phyloP scores from a whole-genome alignment of 768 basidiomycete genomes.

The Xanthoconium stramineum region DNA sequence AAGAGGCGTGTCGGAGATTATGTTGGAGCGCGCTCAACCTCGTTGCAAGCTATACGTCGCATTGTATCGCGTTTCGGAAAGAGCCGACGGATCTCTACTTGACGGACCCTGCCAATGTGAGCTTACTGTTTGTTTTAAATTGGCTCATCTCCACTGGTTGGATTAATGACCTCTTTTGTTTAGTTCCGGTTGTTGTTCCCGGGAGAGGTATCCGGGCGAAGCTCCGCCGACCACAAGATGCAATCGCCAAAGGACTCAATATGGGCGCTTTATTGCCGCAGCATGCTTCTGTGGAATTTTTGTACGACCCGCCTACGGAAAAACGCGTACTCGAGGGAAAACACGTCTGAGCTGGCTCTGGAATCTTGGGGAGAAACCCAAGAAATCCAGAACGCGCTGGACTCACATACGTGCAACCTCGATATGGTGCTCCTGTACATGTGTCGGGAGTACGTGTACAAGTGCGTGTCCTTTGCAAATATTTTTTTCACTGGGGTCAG shows the following conservation, averaged over 20 bases:
- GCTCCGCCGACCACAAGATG: constrained; percentile 38
- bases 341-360: constrained; percentile 56
- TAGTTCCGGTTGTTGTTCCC: constrained; percentile 60
- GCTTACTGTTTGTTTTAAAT: constrained; percentile 23
- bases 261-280: constrained; percentile 80
- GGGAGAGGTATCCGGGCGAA: constrained; percentile 61
- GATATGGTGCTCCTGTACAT: constrained; percentile 67
- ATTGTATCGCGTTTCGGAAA: constrained; percentile 63
- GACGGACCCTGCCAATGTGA: constrained; percentile 64
- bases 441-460: constrained; percentile 69
- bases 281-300: constrained; percentile 79
- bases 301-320: constrained; percentile 50
- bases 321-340: constrained; percentile 41
- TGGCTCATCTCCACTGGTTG: constrained; percentile 10
- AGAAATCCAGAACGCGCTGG: constrained; percentile 62
- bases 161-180: constrained; percentile 8
- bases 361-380: constrained; percentile 67
- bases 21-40: constrained; percentile 75
- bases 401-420: constrained; percentile 66
- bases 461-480: constrained; percentile 43
- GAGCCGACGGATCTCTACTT: constrained; percentile 56
- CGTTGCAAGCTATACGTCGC: constrained; percentile 63
- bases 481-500: constrained; percentile 4
- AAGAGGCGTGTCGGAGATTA: constrained; percentile 71
- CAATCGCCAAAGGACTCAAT: constrained; percentile 71